These are phyloP conservation scores for Puccinia polysora DNA, from an alignment of 1,284 basidiomycete species.

Conservation along the genomic window DNA sequence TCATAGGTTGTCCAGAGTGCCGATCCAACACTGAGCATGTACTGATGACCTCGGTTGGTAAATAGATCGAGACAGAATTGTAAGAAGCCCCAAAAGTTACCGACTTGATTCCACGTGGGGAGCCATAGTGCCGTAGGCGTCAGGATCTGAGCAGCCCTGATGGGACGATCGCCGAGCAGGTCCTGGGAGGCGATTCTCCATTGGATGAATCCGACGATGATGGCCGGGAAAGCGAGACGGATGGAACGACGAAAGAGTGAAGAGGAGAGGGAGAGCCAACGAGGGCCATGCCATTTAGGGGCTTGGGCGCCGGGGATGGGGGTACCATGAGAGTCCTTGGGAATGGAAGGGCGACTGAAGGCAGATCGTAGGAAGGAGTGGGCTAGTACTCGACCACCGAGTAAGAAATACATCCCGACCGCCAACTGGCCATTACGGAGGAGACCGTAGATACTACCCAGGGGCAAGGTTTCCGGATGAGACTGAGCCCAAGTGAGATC, in stretches of 20 bases:
- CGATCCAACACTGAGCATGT: conserved; percentile 54
- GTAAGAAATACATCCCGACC: conserved; percentile 53
- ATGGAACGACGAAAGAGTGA: conserved; percentile 54
- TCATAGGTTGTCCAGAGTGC: conserved; percentile 55
- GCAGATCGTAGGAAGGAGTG: conserved; percentile 53
- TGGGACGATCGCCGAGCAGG: conserved; percentile 49
- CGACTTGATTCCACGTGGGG: conserved; percentile 54
- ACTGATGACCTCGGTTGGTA: conserved; percentile 54
- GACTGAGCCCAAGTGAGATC: conserved; percentile 53
- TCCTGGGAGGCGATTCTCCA: conserved; percentile 51
- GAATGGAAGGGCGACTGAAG: conserved; percentile 51
- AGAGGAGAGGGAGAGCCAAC: conserved; percentile 52
- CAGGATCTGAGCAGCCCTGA: conserved; percentile 50
- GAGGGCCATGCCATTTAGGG: conserved; percentile 50
- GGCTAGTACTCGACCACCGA: conserved; percentile 54
- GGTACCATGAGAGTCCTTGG: conserved; percentile 51
- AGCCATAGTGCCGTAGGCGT: conserved; percentile 52
- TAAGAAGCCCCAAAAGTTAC: conserved; percentile 53
- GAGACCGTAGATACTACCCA: conserved; percentile 52
- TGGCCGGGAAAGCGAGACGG: conserved; percentile 54
- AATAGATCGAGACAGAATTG: conserved; percentile 53
- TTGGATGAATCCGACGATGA: conserved; percentile 53
- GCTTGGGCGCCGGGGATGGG: conserved; percentile 49
- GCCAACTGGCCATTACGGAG: conserved; percentile 52
- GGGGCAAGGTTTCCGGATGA: conserved; percentile 52